Evolutionary conservation across 1,284 basidiomycete genomes (phyloP), one percentile per base, ranked within the genome.

Genomic region (Naganishia sp.): DNA sequence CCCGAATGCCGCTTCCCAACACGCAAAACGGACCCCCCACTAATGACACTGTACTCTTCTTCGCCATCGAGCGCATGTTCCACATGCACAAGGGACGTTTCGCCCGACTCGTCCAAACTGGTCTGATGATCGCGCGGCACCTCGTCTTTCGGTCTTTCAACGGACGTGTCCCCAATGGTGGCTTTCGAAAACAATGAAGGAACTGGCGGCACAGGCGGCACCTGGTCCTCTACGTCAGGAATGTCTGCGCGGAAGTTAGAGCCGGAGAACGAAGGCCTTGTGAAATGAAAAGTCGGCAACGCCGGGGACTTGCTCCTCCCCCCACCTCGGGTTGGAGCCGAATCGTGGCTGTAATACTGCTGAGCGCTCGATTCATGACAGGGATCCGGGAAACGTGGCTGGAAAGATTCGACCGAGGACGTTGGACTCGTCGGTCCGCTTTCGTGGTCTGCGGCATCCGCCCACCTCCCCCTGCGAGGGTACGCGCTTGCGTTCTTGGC

Each of bases 221-320:
- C 39, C 31, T 45, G 53, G 9, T 65, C 45, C 35, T 46, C 39
- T n/a, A 21, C 49, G 18, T 31, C 35, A 28, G 31, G 32, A n/a
- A 61, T 25, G 5, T 61, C 58, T 6, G 52, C 51, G 15, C 58
- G 54, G 54, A 66, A 66, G 51, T 62, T 62, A 28, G 58, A 41
- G 15, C 65, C 55, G 1, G 65, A 49, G 28, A 62, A 66, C 23
- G 54, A 58, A 18, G 58, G 58, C 35, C 57, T 52, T 11, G 65
- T 42, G n/a, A 66, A 66, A 41, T 66, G 65, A 28, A 66, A 55
- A 18, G 51, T 41, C 17, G 65, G 65, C 42, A 66, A 51, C 21
- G 51, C 46, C 9, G 65, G 58, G 3, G 64, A 66, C n/a, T 51
- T 61, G 4, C 18, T 17, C 2, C 21, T 3, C n/a, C 18, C 47